These are phyloP conservation scores for Lasiosphaeria miniovina DNA, from an alignment of 495 filamentous ascomycete genomes.

Conservation along the genomic window DNA sequence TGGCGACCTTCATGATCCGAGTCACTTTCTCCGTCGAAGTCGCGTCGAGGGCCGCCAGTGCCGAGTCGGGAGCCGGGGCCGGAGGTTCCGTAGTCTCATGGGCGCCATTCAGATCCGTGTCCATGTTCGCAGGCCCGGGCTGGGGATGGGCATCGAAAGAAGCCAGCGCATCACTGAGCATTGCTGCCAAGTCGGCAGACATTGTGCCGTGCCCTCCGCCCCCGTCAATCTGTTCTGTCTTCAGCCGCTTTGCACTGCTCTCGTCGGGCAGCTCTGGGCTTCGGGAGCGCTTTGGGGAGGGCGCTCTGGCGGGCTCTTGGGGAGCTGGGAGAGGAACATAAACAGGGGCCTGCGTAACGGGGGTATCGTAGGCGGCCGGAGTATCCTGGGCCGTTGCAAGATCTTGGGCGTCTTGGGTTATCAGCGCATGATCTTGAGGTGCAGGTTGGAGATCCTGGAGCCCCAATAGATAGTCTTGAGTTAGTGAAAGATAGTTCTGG, in stretches of 20 bases:
- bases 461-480: neutral
- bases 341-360: neutral
- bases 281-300: constrained; percentile 31
- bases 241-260: constrained; percentile 33
- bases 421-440: neutral
- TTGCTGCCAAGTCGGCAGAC: constrained; percentile 22
- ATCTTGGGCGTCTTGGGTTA: neutral
- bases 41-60: constrained; percentile 11
- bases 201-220: constrained; percentile 6
- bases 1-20: constrained; percentile 31
- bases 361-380: neutral
- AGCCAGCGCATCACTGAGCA: constrained; percentile 28
- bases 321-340: neutral
- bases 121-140: neutral
- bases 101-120: constrained; percentile 26
- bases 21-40: constrained; percentile 20
- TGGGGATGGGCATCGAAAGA: constrained; percentile 17
- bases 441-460: neutral
- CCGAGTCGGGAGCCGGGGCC: neutral
- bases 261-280: constrained; percentile 27
- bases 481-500: too few species aligned
- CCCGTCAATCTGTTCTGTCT: constrained; percentile 22
- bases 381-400: neutral
- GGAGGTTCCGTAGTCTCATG: neutral
- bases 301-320: constrained; percentile 2